Evolutionary conservation across 441 rosid genomes (phyloP).

Genomic region (Mallotus japonicus): DNA sequence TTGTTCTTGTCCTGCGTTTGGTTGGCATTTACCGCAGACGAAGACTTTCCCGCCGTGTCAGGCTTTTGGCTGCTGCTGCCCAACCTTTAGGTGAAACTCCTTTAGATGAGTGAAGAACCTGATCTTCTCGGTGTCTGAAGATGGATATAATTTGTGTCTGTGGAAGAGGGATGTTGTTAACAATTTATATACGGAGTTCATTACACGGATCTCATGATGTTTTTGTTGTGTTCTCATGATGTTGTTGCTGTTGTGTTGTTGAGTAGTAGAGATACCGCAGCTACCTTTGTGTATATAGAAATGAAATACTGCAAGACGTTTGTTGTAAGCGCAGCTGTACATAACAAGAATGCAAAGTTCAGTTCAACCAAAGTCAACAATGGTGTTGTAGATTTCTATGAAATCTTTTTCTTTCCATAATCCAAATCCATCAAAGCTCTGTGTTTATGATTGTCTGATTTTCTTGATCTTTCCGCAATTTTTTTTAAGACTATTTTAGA

Average conservation of each 20-base stretch:
- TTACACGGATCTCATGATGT: background rate
- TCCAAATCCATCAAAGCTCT: background rate
- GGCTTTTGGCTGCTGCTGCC: constrained; percentile 45
- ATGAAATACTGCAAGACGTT: background rate
- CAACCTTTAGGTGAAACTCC: constrained; percentile 26
- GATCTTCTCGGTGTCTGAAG: too few species aligned
- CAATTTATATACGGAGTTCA: background rate
- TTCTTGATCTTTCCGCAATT: too few species aligned
- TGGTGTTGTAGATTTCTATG: background rate
- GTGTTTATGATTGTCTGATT: too few species aligned
- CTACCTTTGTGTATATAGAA: constrained; percentile 6
- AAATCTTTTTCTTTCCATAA: too few species aligned
- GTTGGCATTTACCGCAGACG: constrained; percentile 53
- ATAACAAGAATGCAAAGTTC: background rate
- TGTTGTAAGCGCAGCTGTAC: constrained; percentile 4
- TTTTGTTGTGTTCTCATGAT: too few species aligned
- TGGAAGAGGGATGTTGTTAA: background rate
- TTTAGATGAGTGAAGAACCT: constrained; percentile 3
- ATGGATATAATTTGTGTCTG: background rate
- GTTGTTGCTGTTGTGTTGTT: background rate
- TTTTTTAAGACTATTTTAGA: too few species aligned
- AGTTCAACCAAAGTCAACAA: background rate
- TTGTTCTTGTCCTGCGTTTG: constrained; percentile 58
- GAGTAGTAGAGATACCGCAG: background rate
- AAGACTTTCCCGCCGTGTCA: constrained; percentile 57